Conservation (phyloP, 306 rosid species). For the Trichosanthes truncata region DNA sequence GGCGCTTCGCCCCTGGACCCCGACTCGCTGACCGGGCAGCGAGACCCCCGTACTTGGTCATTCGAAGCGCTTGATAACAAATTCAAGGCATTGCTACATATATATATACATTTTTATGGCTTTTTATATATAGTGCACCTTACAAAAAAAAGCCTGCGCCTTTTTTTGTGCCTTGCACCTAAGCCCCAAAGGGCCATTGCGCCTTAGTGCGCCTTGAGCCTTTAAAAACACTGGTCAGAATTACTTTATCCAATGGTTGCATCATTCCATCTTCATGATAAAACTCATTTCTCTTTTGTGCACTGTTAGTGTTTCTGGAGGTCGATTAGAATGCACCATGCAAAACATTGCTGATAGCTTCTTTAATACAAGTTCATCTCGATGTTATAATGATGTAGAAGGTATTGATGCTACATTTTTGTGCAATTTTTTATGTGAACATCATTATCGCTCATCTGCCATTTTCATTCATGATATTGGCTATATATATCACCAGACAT, state of each 20-base stretch:
- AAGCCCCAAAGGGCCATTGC: too few species aligned
- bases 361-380: slow-evolving; percentile 49
- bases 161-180: too few species aligned
- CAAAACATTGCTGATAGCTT: slow-evolving; percentile 92
- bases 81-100: too few species aligned
- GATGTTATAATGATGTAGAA: slow-evolving; percentile 51
- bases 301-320: slow-evolving; percentile 56
- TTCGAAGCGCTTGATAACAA: too few species aligned
- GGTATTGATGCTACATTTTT: slow-evolving; percentile 28
- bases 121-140: too few species aligned
- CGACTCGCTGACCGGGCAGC: too few species aligned
- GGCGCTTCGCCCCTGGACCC: too few species aligned
- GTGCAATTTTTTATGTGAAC: slow-evolving; percentile 4
- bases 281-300: not conserved
- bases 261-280: not conserved
- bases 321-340: slow-evolving; percentile 97
- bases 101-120: too few species aligned
- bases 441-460: slow-evolving; percentile 6
- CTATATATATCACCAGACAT: slow-evolving; percentile 39
- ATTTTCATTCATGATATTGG: slow-evolving; percentile 6
- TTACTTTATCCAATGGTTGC: not conserved
- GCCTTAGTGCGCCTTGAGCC: too few species aligned
- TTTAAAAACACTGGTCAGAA: too few species aligned
- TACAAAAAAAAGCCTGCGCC: too few species aligned
- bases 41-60: too few species aligned